Conservation (phyloP, 192 early-diverging fungal genomes). For the Thamnidium elegans region DNA sequence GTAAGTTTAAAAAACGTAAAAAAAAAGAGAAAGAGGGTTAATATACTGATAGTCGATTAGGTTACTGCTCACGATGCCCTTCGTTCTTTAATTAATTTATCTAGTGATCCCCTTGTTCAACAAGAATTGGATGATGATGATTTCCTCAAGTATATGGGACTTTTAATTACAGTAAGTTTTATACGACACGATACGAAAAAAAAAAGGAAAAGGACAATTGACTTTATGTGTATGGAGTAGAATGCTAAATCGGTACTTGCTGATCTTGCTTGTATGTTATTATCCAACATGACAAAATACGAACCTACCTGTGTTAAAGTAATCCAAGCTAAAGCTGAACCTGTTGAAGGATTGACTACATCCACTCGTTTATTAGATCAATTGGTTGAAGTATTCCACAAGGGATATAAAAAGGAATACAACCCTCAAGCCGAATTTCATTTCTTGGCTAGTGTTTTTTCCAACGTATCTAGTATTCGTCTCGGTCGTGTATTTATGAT, state of each 20-base stretch:
- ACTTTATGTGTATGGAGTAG: conserved; percentile 31
- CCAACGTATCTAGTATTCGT: conserved; percentile 69
- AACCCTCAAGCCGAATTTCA: conserved; percentile 79
- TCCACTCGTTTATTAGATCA: conserved; percentile 69
- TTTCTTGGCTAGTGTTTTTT: conserved; percentile 92
- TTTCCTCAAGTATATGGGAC: conserved; percentile 67
- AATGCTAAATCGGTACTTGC: conserved; percentile 66
- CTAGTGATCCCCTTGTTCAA: conserved; percentile 61
- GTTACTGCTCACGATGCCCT: conserved; percentile 81
- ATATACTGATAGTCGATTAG: conserved; percentile 35
- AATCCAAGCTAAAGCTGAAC: conserved; percentile 36
- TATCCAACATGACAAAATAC: conserved; percentile 87
- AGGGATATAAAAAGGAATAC: conserved; percentile 72
- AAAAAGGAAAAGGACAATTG: background rate
- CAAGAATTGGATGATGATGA: conserved; percentile 65
- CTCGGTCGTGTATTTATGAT: conserved; percentile 73
- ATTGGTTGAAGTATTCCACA: conserved; percentile 85
- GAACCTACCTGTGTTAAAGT: conserved; percentile 58
- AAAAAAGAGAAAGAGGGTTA: too few species aligned
- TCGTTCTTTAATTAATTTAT: conserved; percentile 81
- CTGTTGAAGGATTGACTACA: conserved; percentile 39
- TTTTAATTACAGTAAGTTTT: conserved; percentile 61
- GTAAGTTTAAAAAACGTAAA: conserved; percentile 30
- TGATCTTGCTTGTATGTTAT: conserved; percentile 84
- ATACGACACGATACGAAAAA: background rate